Base-by-base conservation (phyloP, 176 grass and related monocot genomes). In the Rhynchospora pubera region DNA sequence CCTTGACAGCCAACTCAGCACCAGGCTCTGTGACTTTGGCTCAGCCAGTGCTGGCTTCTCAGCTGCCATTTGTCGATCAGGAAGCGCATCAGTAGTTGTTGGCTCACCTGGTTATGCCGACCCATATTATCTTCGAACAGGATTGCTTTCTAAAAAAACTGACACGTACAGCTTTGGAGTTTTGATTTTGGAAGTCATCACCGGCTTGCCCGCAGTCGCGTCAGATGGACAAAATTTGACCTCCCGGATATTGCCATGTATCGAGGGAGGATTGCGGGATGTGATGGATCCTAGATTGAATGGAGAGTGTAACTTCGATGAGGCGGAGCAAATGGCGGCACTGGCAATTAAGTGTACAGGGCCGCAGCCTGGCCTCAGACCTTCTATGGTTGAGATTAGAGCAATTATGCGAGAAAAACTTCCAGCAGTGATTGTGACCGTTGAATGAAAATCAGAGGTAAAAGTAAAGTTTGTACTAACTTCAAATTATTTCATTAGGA, bases 91-190 rank as follows among this genome's bases (percentile, higher is more conserved):
- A 14, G 60, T 86, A 0, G 84, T 81, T 58, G 88, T 94, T n/a
- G 92, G 90, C 7, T 94, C 94, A 2, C 94, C 92, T 45, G 94
- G 94, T 2, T 97, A 97, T 87, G 51, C 62, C 28, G 94, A 97
- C 78, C 94, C 94, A 4, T 90, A 88, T 87, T 97, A 89, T 89
- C 88, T 97, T 77, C 94, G 90, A 23, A 94, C 94, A 5, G 94
- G 94, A 82, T 79, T 97, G 78, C 86, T 85, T 23, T 94, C 94
- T 19, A 91, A 88, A 80, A 92, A 88, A 53, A 92, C 85, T 19
- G 94, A 97, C 55, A 87, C 94, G 3, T 97, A 94, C 81, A 89
- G 90, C 88, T 97, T 97, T 79, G 94, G 94, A 7, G 94, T 94
- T 52, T 59, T 97, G 3, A 62, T 94, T 21, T 86, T 97, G 80